Evolutionary conservation across 352 stramenopile species (phyloP), one percentile per base, ranked within the genome.

Genomic region (Phytopythium montanum): DNA sequence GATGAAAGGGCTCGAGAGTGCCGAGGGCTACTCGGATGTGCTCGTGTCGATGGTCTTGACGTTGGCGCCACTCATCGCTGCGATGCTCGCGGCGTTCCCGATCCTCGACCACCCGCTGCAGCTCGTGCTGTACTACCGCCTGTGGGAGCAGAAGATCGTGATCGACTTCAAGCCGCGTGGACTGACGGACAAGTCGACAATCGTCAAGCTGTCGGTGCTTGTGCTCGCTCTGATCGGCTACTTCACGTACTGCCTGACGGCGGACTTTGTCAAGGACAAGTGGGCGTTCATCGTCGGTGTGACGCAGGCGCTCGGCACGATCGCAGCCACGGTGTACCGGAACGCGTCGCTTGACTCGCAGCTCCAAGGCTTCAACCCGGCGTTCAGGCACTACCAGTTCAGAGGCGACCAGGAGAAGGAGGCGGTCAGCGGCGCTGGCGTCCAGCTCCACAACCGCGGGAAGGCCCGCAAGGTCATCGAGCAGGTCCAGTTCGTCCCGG

Each of bases 81-180:
- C n/a, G 9, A 0, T 34, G 29, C 8, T 41, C 6, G 8, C 49
- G 26, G 18, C 26, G 8, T 28, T 2, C 6, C 6, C n/a, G 16
- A 2, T 54, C 4, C 8, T 41, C 26, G 49, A 42, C 2, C 25
- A 54, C 26, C 49, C 49, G 9, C 0, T 16, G 9, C 3, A 31
- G 25, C 49, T 54, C 19, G 25, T 54, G 19, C 29, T 54, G 8
- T 54, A 54, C 29, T 54, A 41, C 41, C 49, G 49, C 5, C 29
- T 54, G 14, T 54, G 49, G 28, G 49, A 54, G 18, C 49, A 54
- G 26, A 54, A 54, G 29, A 26, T 54, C 19, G 49, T 54, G 25
- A 42, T 42, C 49, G 18, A 54, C 19, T 54, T 41, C 49, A 54
- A 54, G 29, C 18, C 39, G 26, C 49, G 49, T 8, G 49, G 29